Evolutionary conservation across 2,329 filamentous ascomycete genomes (phyloP), one percentile per base, ranked within the genome.

Genomic region (Dendrostoma leiphaemia): DNA sequence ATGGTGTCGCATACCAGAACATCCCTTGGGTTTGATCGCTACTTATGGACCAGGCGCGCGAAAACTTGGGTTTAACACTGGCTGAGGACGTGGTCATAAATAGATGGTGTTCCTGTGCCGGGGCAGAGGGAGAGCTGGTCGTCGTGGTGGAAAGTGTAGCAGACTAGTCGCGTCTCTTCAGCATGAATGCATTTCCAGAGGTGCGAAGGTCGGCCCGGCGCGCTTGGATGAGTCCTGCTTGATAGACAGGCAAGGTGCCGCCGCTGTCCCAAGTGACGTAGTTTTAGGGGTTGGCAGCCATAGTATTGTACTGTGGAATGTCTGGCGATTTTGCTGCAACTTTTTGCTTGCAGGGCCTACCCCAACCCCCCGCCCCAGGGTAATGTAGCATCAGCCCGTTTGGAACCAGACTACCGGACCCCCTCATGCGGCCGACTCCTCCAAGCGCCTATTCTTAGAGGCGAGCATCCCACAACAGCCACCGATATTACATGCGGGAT

Each of bases 1-100:
- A 83, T 83, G 62, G 65, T 74, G 70, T 60, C 60, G 48, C 56
- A 34, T 21, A 41, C 31, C 38, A 55, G 44, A 55, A 44, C 52
- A 48, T 51, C 40, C 32, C 52, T 23, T 52, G 26, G n/a, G 29
- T 28, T 31, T 32, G 51, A 23, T 21, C 17, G 21, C 45, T 35
- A 23, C 45, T 48, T 50, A 53, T 53, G 54, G 21, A 31, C 41
- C 13, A 48, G 41, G 43, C 51, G 48, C 41, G 40, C 45, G 34
- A 45, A 53, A 23, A 21, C 44, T 46, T 13, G 29, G 21, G 7
- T 15, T 26, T 32, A 13, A 13, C 12, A 6, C n/a, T 23, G 19
- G 10, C 44, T 29, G 29, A 24, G 17, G 23, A 13, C 31, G n/a
- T 21, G 35, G 24, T 29, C 4, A 32, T 23, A 23, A 19, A 7